Base-by-base conservation (phyloP, 352 stramenopile genomes). In the Pythium pyrilobum region DNA sequence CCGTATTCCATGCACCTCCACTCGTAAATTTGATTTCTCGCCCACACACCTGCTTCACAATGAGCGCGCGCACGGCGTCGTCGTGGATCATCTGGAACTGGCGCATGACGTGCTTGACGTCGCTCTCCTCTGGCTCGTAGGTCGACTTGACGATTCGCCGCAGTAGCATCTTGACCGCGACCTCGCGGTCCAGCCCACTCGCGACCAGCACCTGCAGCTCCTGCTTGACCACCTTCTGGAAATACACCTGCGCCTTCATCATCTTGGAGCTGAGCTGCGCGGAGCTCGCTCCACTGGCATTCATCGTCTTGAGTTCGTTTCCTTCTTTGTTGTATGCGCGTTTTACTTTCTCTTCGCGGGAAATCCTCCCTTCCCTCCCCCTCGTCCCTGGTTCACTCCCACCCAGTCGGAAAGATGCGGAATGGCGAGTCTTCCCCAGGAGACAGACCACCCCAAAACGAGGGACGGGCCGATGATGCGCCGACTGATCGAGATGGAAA, bases 71-170 rank as follows among this genome's bases (percentile, higher is more conserved):
- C 45, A 90, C 76, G 1, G 83, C 83, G 55, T 93, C 83, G 62
- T 93, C 83, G 56, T 87, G 71, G 43, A 89, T 88, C 77, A 93
- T 91, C 57, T 91, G 74, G 63, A 93, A 93, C 66, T 91, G 77
- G 21, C 69, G 71, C 83, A 93, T 92, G 10, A 93, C 83, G 43
- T 69, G 70, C 20, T 77, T 74, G 31, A 93, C 83, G 29, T 88
- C 81, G 37, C 50, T 62, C 6, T 77, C 61, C 21, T 84, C 68
- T 7, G 83, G 83, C 38, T 81, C 66, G 18, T 83, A 63, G 1
- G 75, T 87, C 23, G 67, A 78, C 47, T 77, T 66, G 12, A 93
- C 83, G 52, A 93, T 93, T 29, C 83, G 81, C 20, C 74, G 64
- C 38, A 93, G 63, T 42, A 93, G 59, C 40, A 80, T 70, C 52